A percentile compares a stretch with the other conserved stretches of the same genome.
Conservation (phyloP, 352 stramenopile genomes). For the Aphanomyces invadans region DNA sequence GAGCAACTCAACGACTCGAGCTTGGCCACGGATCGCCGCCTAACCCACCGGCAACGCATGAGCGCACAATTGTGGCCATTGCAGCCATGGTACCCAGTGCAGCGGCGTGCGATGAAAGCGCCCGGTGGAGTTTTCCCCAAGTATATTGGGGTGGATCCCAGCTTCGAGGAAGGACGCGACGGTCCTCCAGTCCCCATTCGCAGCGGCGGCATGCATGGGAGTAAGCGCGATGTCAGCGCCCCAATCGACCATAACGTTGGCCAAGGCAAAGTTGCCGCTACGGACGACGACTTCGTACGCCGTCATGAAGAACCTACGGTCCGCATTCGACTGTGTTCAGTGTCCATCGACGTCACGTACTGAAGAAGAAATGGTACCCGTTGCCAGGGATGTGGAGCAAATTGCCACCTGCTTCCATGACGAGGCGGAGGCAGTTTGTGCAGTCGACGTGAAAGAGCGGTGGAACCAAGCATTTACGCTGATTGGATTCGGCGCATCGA, state of each 20-base stretch:
- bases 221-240: constrained; percentile 69
- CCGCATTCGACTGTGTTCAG: neutral
- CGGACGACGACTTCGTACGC: constrained; percentile 64
- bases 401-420: constrained; percentile 65
- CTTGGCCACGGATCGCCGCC: constrained; percentile 64
- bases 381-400: constrained; percentile 47
- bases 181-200: constrained; percentile 43
- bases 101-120: constrained; percentile 63
- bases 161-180: constrained; percentile 64
- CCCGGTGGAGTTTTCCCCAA: constrained; percentile 62
- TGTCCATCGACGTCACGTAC: neutral
- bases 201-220: constrained; percentile 59
- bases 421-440: constrained; percentile 52
- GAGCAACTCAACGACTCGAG: constrained; percentile 47
- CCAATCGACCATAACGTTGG: constrained; percentile 67
- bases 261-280: constrained; percentile 52
- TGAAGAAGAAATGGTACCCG: no score
- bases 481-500: constrained; percentile 36
- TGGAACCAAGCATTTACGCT: constrained; percentile 50
- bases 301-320: constrained; percentile 35
- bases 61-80: neutral
- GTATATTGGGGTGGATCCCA: constrained; percentile 47
- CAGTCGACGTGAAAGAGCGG: constrained; percentile 65
- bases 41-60: neutral
- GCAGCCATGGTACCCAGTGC: constrained; percentile 36